These are phyloP conservation scores for Pichia sp. DNA, from an alignment of 1,139 yeast genomes.

Conservation along the genomic window DNA sequence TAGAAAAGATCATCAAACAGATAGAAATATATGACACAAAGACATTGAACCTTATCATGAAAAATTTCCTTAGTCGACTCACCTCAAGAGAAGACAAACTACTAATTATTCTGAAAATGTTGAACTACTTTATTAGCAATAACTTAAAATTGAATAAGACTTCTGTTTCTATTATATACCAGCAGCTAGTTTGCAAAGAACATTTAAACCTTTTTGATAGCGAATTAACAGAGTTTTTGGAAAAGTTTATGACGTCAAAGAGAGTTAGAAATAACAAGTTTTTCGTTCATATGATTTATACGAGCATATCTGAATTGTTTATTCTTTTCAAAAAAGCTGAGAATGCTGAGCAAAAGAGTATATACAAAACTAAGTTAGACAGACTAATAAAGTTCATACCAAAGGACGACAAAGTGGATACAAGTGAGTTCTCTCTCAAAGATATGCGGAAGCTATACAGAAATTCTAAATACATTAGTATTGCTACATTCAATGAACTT, in stretches of 20 bases:
- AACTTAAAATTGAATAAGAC: conserved; percentile 3
- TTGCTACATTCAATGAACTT: background rate
- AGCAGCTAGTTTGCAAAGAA: background rate
- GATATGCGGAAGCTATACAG: background rate
- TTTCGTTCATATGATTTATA: background rate
- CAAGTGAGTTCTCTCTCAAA: background rate
- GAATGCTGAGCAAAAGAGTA: too few relatives aligned
- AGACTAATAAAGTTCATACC: too few relatives aligned
- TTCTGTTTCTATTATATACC: conserved; percentile 1
- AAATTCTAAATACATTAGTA: conserved; percentile 1
- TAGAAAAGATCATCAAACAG: background rate
- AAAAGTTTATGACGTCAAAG: too few relatives aligned
- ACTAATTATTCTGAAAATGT: background rate
- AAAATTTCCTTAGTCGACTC: background rate
- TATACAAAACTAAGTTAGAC: too few relatives aligned
- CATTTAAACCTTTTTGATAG: too few relatives aligned
- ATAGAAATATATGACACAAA: conserved; percentile 6
- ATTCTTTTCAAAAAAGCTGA: too few relatives aligned
- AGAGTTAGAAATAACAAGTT: too few relatives aligned
- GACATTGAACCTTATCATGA: conserved; percentile 6
- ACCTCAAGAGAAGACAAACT: background rate
- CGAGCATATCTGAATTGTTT: background rate
- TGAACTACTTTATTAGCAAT: background rate
- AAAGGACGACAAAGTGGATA: too few relatives aligned
- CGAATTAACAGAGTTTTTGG: too few relatives aligned